Evolutionary conservation across 2,329 filamentous ascomycete species (phyloP).

Genomic region (Diplodia mutila): DNA sequence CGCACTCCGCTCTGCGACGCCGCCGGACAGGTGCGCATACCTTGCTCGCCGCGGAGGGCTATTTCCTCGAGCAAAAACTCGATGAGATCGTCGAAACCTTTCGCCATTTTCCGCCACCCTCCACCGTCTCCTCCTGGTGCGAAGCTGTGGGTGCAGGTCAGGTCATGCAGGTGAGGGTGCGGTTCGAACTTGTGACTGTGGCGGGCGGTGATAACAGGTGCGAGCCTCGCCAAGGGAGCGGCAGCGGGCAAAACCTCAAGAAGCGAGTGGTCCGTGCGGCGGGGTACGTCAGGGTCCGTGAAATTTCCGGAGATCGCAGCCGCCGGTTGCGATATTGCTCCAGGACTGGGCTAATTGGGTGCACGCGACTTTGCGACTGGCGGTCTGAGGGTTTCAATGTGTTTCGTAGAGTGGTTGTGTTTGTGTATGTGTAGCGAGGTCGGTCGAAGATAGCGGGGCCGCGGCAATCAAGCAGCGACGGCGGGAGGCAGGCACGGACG

Average conservation of each 20-base stretch:
- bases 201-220: conserved; percentile 18
- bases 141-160: conserved; percentile 1
- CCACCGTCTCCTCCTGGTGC: conserved; percentile 4
- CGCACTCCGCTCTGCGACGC: conserved; percentile 11
- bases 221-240: conserved; percentile 10
- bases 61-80: conserved; percentile 63
- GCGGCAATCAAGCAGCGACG: neutral
- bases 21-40: conserved; percentile 46
- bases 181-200: conserved; percentile 21
- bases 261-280: conserved; percentile 11
- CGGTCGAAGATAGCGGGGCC: neutral
- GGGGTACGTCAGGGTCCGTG: conserved; percentile 9
- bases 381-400: neutral
- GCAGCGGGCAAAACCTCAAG: conserved; percentile 1
- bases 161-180: conserved; percentile 22
- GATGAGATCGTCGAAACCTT: conserved; percentile 59
- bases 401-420: too few relatives aligned
- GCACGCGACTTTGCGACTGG: neutral
- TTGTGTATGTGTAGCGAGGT: neutral
- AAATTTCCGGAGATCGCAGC: neutral
- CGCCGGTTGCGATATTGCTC: neutral
- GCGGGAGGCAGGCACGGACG: neutral
- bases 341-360: neutral
- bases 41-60: conserved; percentile 61
- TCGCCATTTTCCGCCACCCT: conserved; percentile 26